Percentiles rank a stretch among this genome's conserved stretches.
Conservation (phyloP, 352 stramenopile species). For the Globisporangium irregulare region DNA sequence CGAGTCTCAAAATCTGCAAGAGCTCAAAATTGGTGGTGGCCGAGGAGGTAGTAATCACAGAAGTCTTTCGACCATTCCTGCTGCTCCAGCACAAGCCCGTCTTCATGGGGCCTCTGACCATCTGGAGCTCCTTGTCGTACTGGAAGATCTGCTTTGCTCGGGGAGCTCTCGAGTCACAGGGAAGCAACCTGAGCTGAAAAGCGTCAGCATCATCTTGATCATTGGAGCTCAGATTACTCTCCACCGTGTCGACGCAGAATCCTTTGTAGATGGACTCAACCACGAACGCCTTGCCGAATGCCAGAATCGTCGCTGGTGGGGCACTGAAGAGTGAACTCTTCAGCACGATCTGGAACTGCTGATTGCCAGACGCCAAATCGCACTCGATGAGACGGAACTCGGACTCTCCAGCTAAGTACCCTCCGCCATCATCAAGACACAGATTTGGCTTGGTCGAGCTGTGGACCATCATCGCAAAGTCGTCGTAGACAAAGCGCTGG, state of each 20-base stretch:
- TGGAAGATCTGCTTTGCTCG: conserved; percentile 1
- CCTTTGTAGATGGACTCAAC: conserved; percentile 16
- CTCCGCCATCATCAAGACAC: conserved; percentile 15
- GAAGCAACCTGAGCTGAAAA: background rate
- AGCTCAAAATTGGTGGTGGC: background rate
- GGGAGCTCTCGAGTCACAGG: background rate
- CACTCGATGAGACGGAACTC: conserved; percentile 11
- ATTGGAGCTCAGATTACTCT: background rate
- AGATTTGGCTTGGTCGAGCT: background rate
- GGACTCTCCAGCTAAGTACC: background rate
- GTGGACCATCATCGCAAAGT: background rate
- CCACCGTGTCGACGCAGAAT: background rate
- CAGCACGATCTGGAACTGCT: conserved; percentile 15
- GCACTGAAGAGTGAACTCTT: background rate
- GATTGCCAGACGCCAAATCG: conserved; percentile 1
- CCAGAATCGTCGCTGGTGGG: background rate
- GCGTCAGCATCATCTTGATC: background rate
- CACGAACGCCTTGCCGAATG: conserved; percentile 1
- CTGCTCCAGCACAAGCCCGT: conserved; percentile 12
- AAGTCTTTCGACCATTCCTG: background rate
- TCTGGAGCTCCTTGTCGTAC: conserved; percentile 10
- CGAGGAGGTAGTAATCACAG: no score
- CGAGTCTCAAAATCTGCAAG: conserved; percentile 4
- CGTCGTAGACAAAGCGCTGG: conserved; percentile 16
- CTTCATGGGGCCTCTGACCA: background rate